These are phyloP conservation scores for Cutaneotrichosporon mucoides DNA, from an alignment of 1,284 basidiomycete species.

Conservation along the genomic window DNA sequence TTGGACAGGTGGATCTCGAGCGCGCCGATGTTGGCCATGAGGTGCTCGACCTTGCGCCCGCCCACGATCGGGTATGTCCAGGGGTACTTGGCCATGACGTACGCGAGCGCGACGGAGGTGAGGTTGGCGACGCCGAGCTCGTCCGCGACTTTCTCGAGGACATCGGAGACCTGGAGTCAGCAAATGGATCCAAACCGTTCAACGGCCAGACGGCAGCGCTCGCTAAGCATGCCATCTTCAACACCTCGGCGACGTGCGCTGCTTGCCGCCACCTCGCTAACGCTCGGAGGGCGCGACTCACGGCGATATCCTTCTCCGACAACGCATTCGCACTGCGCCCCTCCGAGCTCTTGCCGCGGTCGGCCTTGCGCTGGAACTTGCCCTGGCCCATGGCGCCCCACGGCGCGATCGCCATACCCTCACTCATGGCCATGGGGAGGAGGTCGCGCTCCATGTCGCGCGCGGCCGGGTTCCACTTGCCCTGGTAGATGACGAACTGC, in stretches of 20 bases:
- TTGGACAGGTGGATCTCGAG: conserved; percentile 42
- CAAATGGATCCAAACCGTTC: too few species aligned
- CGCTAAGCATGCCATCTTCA: too few species aligned
- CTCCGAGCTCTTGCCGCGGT: conserved; percentile 39
- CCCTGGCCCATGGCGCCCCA: conserved; percentile 51
- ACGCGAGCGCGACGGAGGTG: conserved; percentile 22
- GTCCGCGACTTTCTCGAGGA: conserved; percentile 37
- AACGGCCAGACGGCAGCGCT: too few species aligned
- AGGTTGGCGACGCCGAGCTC: conserved; percentile 48
- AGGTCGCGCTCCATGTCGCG: conserved; percentile 62
- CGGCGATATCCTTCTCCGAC: conserved; percentile 28
- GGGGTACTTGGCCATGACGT: conserved; percentile 20
- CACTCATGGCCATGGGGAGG: conserved; percentile 56
- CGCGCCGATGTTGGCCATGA: conserved; percentile 40
- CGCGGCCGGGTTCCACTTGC: conserved; percentile 53
- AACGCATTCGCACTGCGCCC: conserved; percentile 16
- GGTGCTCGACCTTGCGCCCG: conserved; percentile 43
- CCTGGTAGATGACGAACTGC: conserved; percentile 60
- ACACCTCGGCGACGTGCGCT: too few species aligned
- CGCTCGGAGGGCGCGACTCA: too few species aligned
- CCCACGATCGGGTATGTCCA: conserved; percentile 48
- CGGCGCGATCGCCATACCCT: conserved; percentile 51
- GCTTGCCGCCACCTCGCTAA: too few species aligned
- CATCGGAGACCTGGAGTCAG: background rate
- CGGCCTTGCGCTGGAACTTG: conserved; percentile 44